These are phyloP conservation scores for Verticillium nubilum DNA, from an alignment of 2,329 filamentous ascomycete genomes.

Conservation along the genomic window DNA sequence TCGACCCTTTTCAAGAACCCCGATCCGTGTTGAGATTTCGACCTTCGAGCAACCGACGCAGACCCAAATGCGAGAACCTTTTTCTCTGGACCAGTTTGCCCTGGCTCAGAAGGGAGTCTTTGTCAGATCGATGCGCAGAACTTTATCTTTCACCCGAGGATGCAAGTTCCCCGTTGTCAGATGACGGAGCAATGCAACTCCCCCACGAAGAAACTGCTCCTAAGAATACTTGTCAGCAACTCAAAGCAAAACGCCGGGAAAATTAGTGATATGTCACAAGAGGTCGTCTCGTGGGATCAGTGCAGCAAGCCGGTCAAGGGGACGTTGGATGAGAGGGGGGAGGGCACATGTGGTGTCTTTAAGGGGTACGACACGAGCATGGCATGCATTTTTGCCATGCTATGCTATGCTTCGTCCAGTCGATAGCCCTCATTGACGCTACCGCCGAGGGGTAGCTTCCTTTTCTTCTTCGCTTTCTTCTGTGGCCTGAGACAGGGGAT, in stretches of 20 bases:
- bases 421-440: neutral
- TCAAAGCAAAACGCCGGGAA: neutral
- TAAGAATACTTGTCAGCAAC: conserved; percentile 1
- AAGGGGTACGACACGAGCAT: neutral
- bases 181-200: neutral
- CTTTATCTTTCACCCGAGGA: neutral
- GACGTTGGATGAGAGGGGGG: neutral
- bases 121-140: neutral
- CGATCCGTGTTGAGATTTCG: no score
- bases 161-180: neutral
- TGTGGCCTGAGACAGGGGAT: neutral
- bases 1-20: no score
- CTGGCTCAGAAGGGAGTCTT: neutral
- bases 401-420: neutral
- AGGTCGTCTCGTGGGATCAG: neutral
- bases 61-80: no score
- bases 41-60: no score
- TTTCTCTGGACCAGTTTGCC: no score
- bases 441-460: neutral
- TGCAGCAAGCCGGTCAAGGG: neutral
- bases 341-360: neutral
- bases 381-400: neutral
- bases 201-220: neutral
- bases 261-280: conserved; percentile 1
- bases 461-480: neutral